Evolutionary conservation across 2,329 filamentous ascomycete species (phyloP).

Genomic region (Botrytis squamosa): DNA sequence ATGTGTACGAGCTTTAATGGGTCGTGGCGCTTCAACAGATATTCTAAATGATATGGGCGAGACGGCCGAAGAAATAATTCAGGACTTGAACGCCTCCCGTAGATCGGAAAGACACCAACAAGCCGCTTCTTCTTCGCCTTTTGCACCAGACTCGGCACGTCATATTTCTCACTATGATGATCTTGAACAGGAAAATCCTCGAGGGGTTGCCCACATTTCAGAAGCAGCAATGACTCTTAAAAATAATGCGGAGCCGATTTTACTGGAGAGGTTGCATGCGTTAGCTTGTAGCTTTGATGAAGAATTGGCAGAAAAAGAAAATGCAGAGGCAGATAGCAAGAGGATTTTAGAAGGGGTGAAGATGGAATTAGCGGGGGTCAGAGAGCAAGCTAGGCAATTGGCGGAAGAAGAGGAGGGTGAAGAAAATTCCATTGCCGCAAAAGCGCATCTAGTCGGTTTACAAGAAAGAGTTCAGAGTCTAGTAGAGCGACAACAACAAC

Average conservation of each 20-base stretch:
- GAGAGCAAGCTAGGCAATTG: slow-evolving; percentile 58
- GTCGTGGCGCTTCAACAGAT: slow-evolving; percentile 78
- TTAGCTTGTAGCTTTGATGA: slow-evolving; percentile 70
- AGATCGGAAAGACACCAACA: slow-evolving; percentile 51
- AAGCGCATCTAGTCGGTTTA: slow-evolving; percentile 30
- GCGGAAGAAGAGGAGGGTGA: slow-evolving; percentile 35
- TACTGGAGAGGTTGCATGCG: slow-evolving; percentile 70
- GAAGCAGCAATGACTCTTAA: slow-evolving; percentile 69
- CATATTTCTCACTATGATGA: slow-evolving; percentile 53
- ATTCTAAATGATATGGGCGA: slow-evolving; percentile 80
- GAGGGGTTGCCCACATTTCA: slow-evolving; percentile 47
- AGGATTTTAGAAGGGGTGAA: slow-evolving; percentile 65
- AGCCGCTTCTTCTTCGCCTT: slow-evolving; percentile 70
- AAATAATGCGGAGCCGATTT: slow-evolving; percentile 64
- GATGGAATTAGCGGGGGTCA: slow-evolving; percentile 61
- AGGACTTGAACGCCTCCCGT: slow-evolving; percentile 67
- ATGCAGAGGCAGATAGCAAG: slow-evolving; percentile 65
- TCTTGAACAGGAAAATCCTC: slow-evolving; percentile 24
- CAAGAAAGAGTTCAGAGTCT: slow-evolving; percentile 33
- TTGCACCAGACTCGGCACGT: slow-evolving; percentile 58
- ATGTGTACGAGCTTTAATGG: slow-evolving; percentile 76
- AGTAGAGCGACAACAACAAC: slow-evolving; percentile 50
- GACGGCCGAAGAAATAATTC: slow-evolving; percentile 81
- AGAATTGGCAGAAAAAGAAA: slow-evolving; percentile 72
- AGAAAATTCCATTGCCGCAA: slow-evolving; percentile 25